phyloP scores from a whole-genome alignment of 2,329 filamentous ascomycete genomes.

The Macrophomina tecta region DNA sequence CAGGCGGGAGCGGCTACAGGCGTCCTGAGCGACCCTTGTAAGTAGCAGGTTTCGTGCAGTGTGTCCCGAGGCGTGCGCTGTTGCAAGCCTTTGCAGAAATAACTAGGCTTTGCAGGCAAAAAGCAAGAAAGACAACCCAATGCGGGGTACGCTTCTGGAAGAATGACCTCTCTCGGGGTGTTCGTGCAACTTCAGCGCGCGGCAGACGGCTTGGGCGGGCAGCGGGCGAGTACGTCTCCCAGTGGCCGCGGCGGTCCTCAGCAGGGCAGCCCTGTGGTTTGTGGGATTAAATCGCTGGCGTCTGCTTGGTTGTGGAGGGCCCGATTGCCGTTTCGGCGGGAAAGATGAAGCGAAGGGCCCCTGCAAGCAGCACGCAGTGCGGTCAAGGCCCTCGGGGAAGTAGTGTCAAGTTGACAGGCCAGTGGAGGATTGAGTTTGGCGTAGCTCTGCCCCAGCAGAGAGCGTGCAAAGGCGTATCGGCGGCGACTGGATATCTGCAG shows the following conservation, averaged over 20 bases:
- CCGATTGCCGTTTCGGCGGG: conserved; percentile 24
- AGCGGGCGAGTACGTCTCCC: conserved; percentile 11
- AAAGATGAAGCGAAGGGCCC: conserved; percentile 27
- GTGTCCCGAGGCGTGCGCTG: conserved; percentile 28
- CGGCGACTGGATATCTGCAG: conserved; percentile 36
- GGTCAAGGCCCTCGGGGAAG: conserved; percentile 23
- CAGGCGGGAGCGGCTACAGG: conserved; percentile 28
- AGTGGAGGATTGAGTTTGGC: conserved; percentile 26
- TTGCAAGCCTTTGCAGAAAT: conserved; percentile 26
- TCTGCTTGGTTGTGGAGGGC: conserved; percentile 21
- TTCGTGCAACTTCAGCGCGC: conserved; percentile 21
- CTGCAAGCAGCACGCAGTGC: conserved; percentile 24
- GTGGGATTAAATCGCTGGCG: conserved; percentile 23
- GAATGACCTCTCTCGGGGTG: conserved; percentile 7
- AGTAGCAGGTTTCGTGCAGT: conserved; percentile 28
- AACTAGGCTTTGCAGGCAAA: conserved; percentile 25
- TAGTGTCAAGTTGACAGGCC: conserved; percentile 28
- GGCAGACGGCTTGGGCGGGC: conserved; percentile 5
- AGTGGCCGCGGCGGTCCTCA: conserved; percentile 15
- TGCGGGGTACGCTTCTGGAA: conserved; percentile 28
- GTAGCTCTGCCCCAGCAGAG: conserved; percentile 22
- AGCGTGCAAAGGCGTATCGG: conserved; percentile 24
- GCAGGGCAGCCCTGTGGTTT: conserved; percentile 14
- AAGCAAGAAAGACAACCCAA: conserved; percentile 28
- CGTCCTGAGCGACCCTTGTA: conserved; percentile 26